Base-by-base conservation (phyloP, 305 asterid species). In the Coffea humblotiana region DNA sequence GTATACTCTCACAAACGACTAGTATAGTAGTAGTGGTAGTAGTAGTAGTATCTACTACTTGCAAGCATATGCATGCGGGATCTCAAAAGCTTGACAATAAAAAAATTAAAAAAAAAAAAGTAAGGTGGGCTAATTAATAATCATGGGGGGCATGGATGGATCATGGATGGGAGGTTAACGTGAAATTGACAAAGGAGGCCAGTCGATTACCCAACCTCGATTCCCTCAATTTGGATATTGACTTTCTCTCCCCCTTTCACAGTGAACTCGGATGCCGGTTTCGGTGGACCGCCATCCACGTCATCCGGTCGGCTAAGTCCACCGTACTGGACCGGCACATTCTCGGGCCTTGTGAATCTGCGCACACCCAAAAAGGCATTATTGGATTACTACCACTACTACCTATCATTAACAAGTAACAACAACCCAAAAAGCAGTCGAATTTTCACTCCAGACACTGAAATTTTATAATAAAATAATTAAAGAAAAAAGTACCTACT, bases 171-270 rank as follows among this genome's bases (percentile, higher is more conserved):
- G 35, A 25, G 69, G 3, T 27, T 3, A 64, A 64, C 69, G 69
- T 64, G 69, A 27, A 27, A 23, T 45, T 48, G 43, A 12, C 71
- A 43, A 76, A 32, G 32, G 32, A 29, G 32, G 32, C 32, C 1
- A 29, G 32, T 29, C 32, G 32, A 32, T 32, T 29, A 45, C 64
- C 21, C 64, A 37, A 95, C 99, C 98, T 92, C 98, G 84, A 95
- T 92, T 79, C 97, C 99, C 84, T 95, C 99, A 35, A 95, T 95
- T 77, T 93, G 97, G 77, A 95, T 95, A 84, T 93, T 92, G 83
- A 95, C 99, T 89, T 89, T 95, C 84, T 95, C 99, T 48, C 98
- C 98, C 10, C 97, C 97, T 74, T 94, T 96, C 47, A 94, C 94
- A 2, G 95, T 71, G 83, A 96, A 96, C 85, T 96, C 97, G 0